Evolutionary conservation across 192 early-diverging fungal genomes (phyloP), one percentile per base, ranked within the genome.

Genomic region (Entomortierella beljakovae): DNA sequence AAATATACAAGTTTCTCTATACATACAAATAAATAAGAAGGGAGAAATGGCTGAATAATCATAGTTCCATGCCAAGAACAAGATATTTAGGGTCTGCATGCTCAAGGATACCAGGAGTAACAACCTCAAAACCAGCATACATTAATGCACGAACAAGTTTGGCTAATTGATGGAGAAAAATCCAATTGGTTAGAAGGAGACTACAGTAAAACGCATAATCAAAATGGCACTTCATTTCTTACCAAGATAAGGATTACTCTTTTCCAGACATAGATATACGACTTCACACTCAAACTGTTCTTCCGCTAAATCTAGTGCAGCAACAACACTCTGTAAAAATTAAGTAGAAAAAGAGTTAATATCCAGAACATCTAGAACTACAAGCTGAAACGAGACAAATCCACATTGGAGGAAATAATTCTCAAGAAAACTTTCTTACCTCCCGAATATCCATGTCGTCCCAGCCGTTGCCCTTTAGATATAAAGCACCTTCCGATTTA

Each of bases 121-220:
- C 86, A 63, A 90, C 76, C 63, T 88, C 87, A 51, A 90, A 90
- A 7, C 88, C 87, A 31, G 88, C 85, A 80, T 90, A 90, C 84
- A 90, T 64, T 59, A 90, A 82, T 9, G 88, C 86, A 49, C 88
- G 85, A 10, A 84, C 87, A 66, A 90, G 81, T 38, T 71, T 69
- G 3, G 82, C 84, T 46, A 83, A 28, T 25, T 0, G 20, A 40
- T 40, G 48, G 26, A 56, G 32, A 29, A 71, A 38, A 42, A 50
- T 25, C 33, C n/a, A 33, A 32, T 26, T 22, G 43, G 13, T 33
- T 37, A 13, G 23, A 11, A 11, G 33, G 25, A 35, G 32, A 35
- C 7, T 10, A 35, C 50, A 26, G 35, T 23, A 31, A 51, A 25
- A 49, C 18, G 7, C 10, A 61, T n/a, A 34, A 40, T 40, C 29